These are phyloP conservation scores for Clitopilus hobsonii DNA, from an alignment of 768 basidiomycete species.

Conservation along the genomic window DNA sequence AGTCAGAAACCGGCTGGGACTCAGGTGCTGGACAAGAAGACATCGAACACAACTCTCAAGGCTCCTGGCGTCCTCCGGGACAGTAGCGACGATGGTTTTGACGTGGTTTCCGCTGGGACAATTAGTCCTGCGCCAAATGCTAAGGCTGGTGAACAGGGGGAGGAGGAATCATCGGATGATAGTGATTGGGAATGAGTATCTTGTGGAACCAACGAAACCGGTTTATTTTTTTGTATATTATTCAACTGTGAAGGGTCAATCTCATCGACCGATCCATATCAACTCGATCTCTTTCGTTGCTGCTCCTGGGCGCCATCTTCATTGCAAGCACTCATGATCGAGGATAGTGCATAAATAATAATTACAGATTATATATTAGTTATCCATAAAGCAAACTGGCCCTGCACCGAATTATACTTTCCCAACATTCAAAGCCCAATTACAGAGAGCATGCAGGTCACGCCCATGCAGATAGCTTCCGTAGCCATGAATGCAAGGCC, in stretches of 20 bases:
- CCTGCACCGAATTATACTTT: neutral
- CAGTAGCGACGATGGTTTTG: slow-evolving; percentile 65
- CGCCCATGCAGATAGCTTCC: neutral
- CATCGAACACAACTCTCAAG: slow-evolving; percentile 1
- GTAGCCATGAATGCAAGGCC: neutral
- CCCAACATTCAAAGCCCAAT: neutral
- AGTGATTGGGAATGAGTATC: slow-evolving; percentile 75
- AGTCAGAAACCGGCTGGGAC: slow-evolving; percentile 1
- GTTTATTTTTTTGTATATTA: too few species aligned
- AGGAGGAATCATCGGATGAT: slow-evolving; percentile 37
- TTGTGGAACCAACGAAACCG: too few species aligned
- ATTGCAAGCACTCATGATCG: too few species aligned
- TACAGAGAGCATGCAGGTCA: neutral
- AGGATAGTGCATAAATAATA: too few species aligned
- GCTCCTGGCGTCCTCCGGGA: slow-evolving; percentile 30
- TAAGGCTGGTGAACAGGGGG: neutral
- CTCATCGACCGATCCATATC: too few species aligned
- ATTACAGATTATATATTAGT: neutral
- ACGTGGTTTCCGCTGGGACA: slow-evolving; percentile 57
- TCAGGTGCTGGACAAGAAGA: neutral
- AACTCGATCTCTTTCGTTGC: too few species aligned
- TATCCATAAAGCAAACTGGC: too few species aligned
- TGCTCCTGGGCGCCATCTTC: too few species aligned
- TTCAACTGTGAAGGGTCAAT: too few species aligned
- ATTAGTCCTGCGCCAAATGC: slow-evolving; percentile 34